These are phyloP conservation scores for Sugiyamaella castrensis DNA, from an alignment of 1,139 yeast genomes.

Conservation along the genomic window DNA sequence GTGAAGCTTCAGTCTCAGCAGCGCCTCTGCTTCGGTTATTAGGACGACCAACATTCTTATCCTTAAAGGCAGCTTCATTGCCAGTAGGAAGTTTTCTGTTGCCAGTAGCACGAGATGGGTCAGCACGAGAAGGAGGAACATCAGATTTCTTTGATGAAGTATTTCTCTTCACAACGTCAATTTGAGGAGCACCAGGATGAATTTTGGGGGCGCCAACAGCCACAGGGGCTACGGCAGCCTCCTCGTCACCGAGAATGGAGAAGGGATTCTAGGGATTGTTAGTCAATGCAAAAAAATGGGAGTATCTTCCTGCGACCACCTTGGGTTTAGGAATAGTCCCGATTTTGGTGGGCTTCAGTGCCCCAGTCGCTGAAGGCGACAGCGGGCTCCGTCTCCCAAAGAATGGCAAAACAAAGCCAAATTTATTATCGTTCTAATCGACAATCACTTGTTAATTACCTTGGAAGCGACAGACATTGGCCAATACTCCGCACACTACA, in stretches of 20 bases:
- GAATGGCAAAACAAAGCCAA: background rate
- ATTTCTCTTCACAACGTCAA: constrained; percentile 76
- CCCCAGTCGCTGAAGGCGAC: no score
- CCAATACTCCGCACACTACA: constrained; percentile 13
- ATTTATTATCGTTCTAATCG: background rate
- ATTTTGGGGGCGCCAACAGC: constrained; percentile 37
- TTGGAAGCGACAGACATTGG: constrained; percentile 33
- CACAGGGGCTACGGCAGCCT: constrained; percentile 31
- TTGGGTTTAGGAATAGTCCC: no score
- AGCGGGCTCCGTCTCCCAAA: no score
- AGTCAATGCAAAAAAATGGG: background rate
- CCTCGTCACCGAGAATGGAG: constrained; percentile 57
- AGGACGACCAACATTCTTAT: constrained; percentile 58
- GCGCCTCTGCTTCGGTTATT: constrained; percentile 57
- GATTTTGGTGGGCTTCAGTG: no score
- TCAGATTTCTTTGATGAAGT: constrained; percentile 89
- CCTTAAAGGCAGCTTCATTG: constrained; percentile 86
- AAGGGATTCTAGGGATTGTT: constrained; percentile 30
- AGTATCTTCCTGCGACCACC: no score
- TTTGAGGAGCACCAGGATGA: constrained; percentile 42
- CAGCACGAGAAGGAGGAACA: constrained; percentile 76
- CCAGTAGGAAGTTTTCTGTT: constrained; percentile 55
- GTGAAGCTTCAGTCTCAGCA: constrained; percentile 46
- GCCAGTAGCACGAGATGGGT: constrained; percentile 40
- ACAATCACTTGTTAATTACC: constrained; percentile 19